phyloP scores from a whole-genome alignment of 352 stramenopile genomes.

The Pythium phragmitis region DNA sequence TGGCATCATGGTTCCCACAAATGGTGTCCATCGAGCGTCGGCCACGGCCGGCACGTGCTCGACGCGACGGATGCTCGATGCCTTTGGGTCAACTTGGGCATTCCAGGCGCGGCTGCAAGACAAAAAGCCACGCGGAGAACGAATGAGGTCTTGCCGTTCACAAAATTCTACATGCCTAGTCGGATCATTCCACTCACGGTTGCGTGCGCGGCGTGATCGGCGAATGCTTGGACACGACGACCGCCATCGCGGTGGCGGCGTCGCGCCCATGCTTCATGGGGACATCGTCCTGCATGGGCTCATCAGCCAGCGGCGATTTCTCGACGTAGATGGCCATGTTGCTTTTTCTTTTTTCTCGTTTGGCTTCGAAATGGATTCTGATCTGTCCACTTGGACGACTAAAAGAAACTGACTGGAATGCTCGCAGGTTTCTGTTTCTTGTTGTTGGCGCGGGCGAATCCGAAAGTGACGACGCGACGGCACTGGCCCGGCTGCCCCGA shows the following conservation, averaged over 20 bases:
- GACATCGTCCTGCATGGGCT: conserved; percentile 1
- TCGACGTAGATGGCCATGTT: conserved; percentile 19
- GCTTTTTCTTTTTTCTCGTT: neutral
- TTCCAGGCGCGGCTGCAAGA: conserved; percentile 3
- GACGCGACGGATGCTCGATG: neutral
- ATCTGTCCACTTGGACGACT: conserved; percentile 7
- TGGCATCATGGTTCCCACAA: neutral
- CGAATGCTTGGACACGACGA: conserved; percentile 5
- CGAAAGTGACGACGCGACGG: conserved; percentile 16
- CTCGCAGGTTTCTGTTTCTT: neutral
- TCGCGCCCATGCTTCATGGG: conserved; percentile 4
- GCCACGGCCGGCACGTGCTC: conserved; percentile 1
- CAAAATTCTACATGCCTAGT: neutral
- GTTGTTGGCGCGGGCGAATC: neutral
- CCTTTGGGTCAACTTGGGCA: conserved; percentile 3
- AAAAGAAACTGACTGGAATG: conserved; percentile 2
- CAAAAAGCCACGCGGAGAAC: neutral
- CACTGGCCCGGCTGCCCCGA: conserved; percentile 7
- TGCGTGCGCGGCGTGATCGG: neutral
- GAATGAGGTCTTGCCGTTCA: neutral
- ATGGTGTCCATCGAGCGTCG: neutral
- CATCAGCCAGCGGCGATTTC: conserved; percentile 7
- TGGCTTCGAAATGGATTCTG: neutral
- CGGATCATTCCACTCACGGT: conserved; percentile 6
- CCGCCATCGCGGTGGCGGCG: conserved; percentile 2